Conservation (phyloP, 805 yeast genomes). For the Pichia heedii region DNA sequence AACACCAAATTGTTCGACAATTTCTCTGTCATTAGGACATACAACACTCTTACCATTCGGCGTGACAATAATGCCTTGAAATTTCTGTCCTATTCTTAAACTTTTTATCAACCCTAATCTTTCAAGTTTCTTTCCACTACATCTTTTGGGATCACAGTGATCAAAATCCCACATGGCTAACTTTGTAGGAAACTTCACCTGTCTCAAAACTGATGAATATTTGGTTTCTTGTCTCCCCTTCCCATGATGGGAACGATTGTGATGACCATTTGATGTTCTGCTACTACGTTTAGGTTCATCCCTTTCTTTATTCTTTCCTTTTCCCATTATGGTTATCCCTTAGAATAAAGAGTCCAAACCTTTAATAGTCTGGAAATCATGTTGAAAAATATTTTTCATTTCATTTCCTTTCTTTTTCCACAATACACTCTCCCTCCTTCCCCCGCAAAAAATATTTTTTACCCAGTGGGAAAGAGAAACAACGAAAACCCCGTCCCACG, state of each 20-base stretch:
- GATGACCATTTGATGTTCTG: slow-evolving; percentile 48
- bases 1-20: slow-evolving; percentile 78
- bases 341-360: too few relatives aligned
- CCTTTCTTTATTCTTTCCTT: slow-evolving; percentile 41
- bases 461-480: too few relatives aligned
- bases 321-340: slow-evolving; percentile 32
- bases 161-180: slow-evolving; percentile 99
- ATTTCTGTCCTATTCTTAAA: slow-evolving; percentile 86
- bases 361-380: too few relatives aligned
- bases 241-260: slow-evolving; percentile 43
- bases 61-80: slow-evolving; percentile 81
- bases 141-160: slow-evolving; percentile 96
- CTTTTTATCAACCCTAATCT: slow-evolving; percentile 75
- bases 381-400: too few relatives aligned
- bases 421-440: too few relatives aligned
- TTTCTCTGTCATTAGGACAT: slow-evolving; percentile 73
- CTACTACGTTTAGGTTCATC: slow-evolving; percentile 27
- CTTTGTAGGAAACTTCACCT: slow-evolving; percentile 60
- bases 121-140: slow-evolving; percentile 91
- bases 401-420: too few relatives aligned
- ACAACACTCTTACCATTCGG: slow-evolving; percentile 89
- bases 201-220: slow-evolving; percentile 13
- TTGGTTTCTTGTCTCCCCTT: slow-evolving; percentile 25
- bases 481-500: too few relatives aligned
- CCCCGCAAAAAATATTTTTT: too few relatives aligned